A percentile compares a stretch with the other conserved stretches of the same genome.
Evolutionary conservation across 768 basidiomycete species (phyloP).

Genomic region (Suillus paluster): DNA sequence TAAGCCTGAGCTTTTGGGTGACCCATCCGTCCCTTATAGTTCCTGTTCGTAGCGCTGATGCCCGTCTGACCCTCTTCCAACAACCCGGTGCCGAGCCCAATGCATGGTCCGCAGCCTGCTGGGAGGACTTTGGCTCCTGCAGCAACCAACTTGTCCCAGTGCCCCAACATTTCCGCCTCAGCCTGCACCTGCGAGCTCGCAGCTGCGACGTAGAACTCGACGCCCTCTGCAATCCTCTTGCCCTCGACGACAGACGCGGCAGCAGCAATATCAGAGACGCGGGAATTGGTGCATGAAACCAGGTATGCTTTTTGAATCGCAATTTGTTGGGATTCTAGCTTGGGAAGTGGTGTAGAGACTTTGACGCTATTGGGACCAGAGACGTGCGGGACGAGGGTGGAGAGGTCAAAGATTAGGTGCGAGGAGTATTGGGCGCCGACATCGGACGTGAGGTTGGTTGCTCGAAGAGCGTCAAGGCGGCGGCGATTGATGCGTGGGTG

Average conservation of each 20-base stretch:
- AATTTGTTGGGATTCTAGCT: slow-evolving; percentile 74
- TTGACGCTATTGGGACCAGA: slow-evolving; percentile 99
- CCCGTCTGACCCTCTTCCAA: slow-evolving; percentile 94
- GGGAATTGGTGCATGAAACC: slow-evolving; percentile 97
- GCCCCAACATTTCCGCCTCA: slow-evolving; percentile 82
- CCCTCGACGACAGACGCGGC: slow-evolving; percentile 91
- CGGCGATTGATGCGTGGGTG: slow-evolving; percentile 86
- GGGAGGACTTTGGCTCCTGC: slow-evolving; percentile 93
- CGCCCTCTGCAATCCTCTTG: slow-evolving; percentile 79
- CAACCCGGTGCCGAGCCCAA: slow-evolving; percentile 91
- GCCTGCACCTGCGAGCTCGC: slow-evolving; percentile 91
- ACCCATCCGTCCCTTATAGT: slow-evolving; percentile 99
- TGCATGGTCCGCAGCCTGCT: slow-evolving; percentile 97
- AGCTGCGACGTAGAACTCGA: slow-evolving; percentile 97
- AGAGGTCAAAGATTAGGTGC: slow-evolving; percentile 89
- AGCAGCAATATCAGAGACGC: slow-evolving; percentile 91
- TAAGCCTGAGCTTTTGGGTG: slow-evolving; percentile 94
- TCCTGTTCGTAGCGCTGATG: slow-evolving; percentile 97
- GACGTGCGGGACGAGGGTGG: slow-evolving; percentile 92
- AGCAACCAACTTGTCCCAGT: slow-evolving; percentile 87
- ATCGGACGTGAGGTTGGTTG: slow-evolving; percentile 66
- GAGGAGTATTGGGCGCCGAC: slow-evolving; percentile 79
- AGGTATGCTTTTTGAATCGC: slow-evolving; percentile 97
- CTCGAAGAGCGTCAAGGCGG: slow-evolving; percentile 69
- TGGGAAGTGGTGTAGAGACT: slow-evolving; percentile 89